Percentiles rank a stretch among this genome's conserved stretches.
These are phyloP conservation scores for Colletotrichum sp. DNA, from an alignment of 2,329 filamentous ascomycete species.

Conservation along the genomic window DNA sequence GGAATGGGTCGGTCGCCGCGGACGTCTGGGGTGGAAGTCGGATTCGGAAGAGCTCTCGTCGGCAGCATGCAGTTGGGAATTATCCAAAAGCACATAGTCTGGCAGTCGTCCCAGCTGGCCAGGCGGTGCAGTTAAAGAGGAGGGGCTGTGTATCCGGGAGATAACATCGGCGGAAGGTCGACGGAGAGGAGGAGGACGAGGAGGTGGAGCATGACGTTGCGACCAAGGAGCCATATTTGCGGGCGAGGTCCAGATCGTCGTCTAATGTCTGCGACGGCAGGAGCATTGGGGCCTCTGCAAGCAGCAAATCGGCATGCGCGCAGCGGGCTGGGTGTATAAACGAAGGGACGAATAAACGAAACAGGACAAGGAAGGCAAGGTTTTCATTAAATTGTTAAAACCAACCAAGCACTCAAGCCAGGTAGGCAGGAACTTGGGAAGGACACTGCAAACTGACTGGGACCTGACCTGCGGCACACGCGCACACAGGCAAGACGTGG, in stretches of 20 bases:
- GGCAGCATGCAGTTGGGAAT: constrained; percentile 30
- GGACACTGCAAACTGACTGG: background rate
- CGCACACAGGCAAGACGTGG: background rate
- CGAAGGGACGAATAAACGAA: background rate
- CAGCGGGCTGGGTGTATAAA: background rate
- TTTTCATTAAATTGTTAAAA: background rate
- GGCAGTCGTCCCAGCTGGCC: constrained; percentile 24
- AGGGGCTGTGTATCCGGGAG: constrained; percentile 39
- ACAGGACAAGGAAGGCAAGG: background rate
- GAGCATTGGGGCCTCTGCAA: constrained; percentile 11
- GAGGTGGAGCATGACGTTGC: constrained; percentile 25
- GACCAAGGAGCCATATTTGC: constrained; percentile 38
- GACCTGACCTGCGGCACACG: background rate
- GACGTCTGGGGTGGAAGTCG: constrained; percentile 36
- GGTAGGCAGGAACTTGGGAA: background rate
- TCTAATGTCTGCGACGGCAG: constrained; percentile 20
- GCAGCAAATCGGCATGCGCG: background rate
- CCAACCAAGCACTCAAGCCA: background rate
- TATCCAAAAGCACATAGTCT: constrained; percentile 26
- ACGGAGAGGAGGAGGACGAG: constrained; percentile 17
- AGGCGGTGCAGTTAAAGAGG: constrained; percentile 27
- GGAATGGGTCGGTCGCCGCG: constrained; percentile 44
- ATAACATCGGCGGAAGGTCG: constrained; percentile 34
- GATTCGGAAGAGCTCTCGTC: constrained; percentile 53
- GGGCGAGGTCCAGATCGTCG: constrained; percentile 14